Evolutionary conservation across 768 basidiomycete species (phyloP), one percentile per base, ranked within the genome.

Genomic region (Hygrophoropsis aurantiaca): DNA sequence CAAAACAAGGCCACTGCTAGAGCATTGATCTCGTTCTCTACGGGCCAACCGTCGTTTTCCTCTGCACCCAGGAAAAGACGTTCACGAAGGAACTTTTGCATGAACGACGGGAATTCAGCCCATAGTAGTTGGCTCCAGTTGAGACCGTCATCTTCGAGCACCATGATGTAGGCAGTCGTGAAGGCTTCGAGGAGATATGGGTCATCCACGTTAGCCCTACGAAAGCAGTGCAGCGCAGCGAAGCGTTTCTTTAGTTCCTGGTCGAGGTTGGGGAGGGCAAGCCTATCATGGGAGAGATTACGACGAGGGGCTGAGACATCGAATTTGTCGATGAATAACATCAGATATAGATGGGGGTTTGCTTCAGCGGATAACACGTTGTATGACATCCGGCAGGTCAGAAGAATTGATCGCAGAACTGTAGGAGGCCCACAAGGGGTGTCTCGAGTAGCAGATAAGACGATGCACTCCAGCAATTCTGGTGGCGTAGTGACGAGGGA

Each of bases 101-200:
- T 61, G 46, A 80, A 74, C 0, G 46, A 27, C 3, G 70, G 68
- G 10, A 79, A 57, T 33, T 66, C 68, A 5, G 77, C 75, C 57
- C 70, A 68, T 40, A 68, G 56, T 11, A 81, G 65, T 49, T 77
- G 79, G 41, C 67, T 66, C 32, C 69, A 54, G 56, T 81, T 82
- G 50, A 69, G 73, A 39, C 69, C 72, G 44, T 73, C 75, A 21
- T 80, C 74, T 51, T 84, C 81, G 25, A 81, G 71, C 34, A 82
- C 64, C 79, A 85, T 82, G 27, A 77, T 58, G 56, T 78, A 82
- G 42, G 78, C 72, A 0, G 72, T 72, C 67, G 78, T 78, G 24
- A 85, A 59, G 10, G 73, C 74, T 47, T 78, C 72, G 0, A 62
- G 66, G 8, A 80, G 58, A 13, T 53, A 45, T 23, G 70, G 61